phyloP scores from a whole-genome alignment of 1,284 basidiomycete species.

The Meripilus lineatus region DNA sequence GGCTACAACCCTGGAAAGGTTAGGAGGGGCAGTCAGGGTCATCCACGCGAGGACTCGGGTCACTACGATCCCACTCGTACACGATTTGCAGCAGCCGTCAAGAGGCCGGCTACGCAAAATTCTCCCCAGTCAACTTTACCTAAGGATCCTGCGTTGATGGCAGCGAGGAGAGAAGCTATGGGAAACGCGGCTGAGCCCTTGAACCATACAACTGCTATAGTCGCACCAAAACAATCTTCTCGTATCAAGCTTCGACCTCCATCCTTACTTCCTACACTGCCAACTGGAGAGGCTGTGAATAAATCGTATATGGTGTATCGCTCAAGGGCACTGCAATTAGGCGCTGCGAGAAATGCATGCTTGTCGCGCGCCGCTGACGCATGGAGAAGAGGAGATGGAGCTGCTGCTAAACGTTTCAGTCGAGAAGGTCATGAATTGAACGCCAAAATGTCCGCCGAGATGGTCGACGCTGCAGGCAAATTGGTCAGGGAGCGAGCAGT shows the following conservation, averaged over 20 bases:
- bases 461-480: conserved; percentile 71
- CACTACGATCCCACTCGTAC: conserved; percentile 75
- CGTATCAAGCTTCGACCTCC: conserved; percentile 82
- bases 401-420: conserved; percentile 90
- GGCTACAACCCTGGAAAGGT: conserved; percentile 34
- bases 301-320: conserved; percentile 86
- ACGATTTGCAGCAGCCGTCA: conserved; percentile 80
- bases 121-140: conserved; percentile 23
- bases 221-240: conserved; percentile 81
- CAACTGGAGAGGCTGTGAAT: conserved; percentile 78
- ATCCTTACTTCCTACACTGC: conserved; percentile 80
- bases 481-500: conserved; percentile 79
- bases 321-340: conserved; percentile 81
- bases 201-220: conserved; percentile 60
- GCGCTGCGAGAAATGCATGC: conserved; percentile 90
- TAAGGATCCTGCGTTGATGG: conserved; percentile 35
- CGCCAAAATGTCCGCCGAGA: conserved; percentile 82
- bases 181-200: conserved; percentile 53
- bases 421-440: conserved; percentile 92
- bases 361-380: conserved; percentile 95
- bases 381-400: conserved; percentile 91
- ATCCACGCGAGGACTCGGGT: conserved; percentile 35
- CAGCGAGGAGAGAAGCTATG: conserved; percentile 52
- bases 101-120: conserved; percentile 44
- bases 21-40: conserved; percentile 35